phyloP scores from a whole-genome alignment of 805 yeast species.

The Hanseniaspora clermontiae region DNA sequence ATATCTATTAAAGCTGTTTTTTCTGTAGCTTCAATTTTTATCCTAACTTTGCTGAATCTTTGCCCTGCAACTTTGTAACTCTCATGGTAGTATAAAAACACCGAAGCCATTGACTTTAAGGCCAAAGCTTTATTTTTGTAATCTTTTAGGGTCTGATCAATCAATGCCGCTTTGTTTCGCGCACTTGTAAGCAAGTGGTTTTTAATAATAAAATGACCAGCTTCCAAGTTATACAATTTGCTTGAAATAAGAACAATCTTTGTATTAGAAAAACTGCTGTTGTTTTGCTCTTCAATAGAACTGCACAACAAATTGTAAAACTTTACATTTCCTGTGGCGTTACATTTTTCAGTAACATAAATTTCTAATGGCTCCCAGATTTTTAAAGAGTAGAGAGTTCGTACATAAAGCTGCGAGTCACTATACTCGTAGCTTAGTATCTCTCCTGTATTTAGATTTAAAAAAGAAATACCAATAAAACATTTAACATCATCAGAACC shows the following conservation, averaged over 20 bases:
- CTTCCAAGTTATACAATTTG: constrained; percentile 20
- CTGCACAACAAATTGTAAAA: background rate
- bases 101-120: constrained; percentile 28
- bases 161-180: background rate
- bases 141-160: constrained; percentile 15
- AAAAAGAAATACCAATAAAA: constrained; percentile 32
- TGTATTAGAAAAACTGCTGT: background rate
- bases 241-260: constrained; percentile 14
- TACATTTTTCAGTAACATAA: background rate
- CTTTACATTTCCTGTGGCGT: background rate
- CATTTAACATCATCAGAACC: constrained; percentile 20
- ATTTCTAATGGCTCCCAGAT: constrained; percentile 29
- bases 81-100: constrained; percentile 16
- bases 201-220: constrained; percentile 22
- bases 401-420: constrained; percentile 36
- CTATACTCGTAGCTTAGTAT: constrained; percentile 28
- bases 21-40: constrained; percentile 31
- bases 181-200: constrained; percentile 18
- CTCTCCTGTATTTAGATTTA: constrained; percentile 30
- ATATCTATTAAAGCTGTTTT: constrained; percentile 35
- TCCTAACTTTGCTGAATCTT: constrained; percentile 26
- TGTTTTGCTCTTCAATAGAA: background rate
- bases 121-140: constrained; percentile 26
- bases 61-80: constrained; percentile 12
- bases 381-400: constrained; percentile 33